Evolutionary conservation across 1,139 yeast species (phyloP), one percentile per base, ranked within the genome.

Genomic region (Candida albicans): DNA sequence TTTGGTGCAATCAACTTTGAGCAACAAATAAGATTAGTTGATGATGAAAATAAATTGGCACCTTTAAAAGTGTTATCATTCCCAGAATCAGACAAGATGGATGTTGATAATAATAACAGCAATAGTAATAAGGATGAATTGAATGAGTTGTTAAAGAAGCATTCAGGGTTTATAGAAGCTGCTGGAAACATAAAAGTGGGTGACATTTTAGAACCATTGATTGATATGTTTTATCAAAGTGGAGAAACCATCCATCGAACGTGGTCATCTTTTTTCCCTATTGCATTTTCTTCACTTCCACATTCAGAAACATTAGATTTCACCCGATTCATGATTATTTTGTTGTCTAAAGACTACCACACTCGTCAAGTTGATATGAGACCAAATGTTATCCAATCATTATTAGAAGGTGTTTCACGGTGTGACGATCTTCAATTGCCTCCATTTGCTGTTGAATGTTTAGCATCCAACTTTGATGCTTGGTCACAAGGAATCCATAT

Each of bases 401-500:
- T 95, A 48, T 68, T 95, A 39, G 95, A 85, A 52, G 97, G 96
- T 35, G 77, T 88, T 28, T 82, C 91, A 2, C 70, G 77, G 47
- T 84, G 95, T 50, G 81, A 83, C 13, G 84, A 79, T 24, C 68
- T 90, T 8, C 91, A 85, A 53, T 64, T 89, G n/a, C 99, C 99
- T 4, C 98, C 99, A 4, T 96, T 93, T 63, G 77, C 96, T 30
- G 83, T 91, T 39, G 95, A 91, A 60, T 90, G 91, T 54, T 70
- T 93, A 37, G 97, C 96, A 9, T 76, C 84, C 43, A 86, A 93
- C 47, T 93, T 86, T 62, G 84, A 88, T 61, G 85, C 96, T 1
- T 93, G 99, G 98, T 86, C 90, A 52, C 87, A 89, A 44, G 89
- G 96, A 9, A 81, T 95, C 39, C 82, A 84, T 47, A 77, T 90